Evolutionary conservation across 345 rosid species (phyloP), one percentile per base, ranked within the genome.

Genomic region (Psidium guajava): DNA sequence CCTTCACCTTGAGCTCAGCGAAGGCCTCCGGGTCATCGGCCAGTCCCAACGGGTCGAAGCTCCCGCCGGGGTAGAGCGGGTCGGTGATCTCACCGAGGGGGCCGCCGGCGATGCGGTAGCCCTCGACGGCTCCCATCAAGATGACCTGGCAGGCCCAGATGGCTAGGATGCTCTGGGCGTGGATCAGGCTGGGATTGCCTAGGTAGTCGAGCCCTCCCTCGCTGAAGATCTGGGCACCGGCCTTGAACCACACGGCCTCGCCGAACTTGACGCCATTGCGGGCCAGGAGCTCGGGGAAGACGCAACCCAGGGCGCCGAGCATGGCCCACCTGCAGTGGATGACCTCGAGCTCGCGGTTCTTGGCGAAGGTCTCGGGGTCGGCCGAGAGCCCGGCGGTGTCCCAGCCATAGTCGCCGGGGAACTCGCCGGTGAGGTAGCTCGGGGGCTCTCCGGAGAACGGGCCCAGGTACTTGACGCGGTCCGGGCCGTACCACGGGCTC

Each of bases 21-120:
- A 88, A 88, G 8, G 88, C 88, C 52, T 86, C 88, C 2, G 88
- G 88, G 24, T 88, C 90, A n/a, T 86, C 88, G 5, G 87, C 87
- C 44, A 89, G 80, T 36, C 87, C 89, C 73, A 89, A 56, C 2
- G 88, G 87, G 81, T 87, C 89, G 25, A 89, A 87, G 88, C 88
- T 83, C 2, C 88, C 89, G 0, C 91, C 85, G 3, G 84, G 89
- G 64, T 87, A 89, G 73, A 89, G 75, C 0, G 86, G 87, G 75
- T 88, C 83, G 10, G 80, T 84, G 54, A 87, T 81, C 82, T 85
- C 90, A 2, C 89, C 88, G 25, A 84, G 86, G 1, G 86, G 86
- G 6, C 86, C 86, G 3, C 86, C 86, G 20, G 86, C 86, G 13
- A 69, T 74, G 4, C 86, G 57, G 82, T 84, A 84, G 6, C 82